Base-by-base conservation (phyloP, 495 filamentous ascomycete species). In the Hapsidospora chrysogenum region DNA sequence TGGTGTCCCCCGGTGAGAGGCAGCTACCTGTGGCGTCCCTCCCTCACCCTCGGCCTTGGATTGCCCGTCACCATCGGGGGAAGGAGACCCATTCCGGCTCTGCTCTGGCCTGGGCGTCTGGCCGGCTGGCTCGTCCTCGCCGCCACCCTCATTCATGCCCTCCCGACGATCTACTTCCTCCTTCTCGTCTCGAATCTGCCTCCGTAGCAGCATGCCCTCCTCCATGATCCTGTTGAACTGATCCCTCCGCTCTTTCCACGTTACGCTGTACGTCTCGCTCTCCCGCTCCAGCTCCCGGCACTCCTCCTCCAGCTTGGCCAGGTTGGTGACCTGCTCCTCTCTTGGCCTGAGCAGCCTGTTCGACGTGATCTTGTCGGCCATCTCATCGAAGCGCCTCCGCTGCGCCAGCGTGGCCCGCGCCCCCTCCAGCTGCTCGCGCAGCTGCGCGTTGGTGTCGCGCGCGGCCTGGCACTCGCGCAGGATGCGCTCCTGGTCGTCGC, bases 151-250 rank as follows among this genome's bases (percentile, higher is more conserved):
- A 41, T 80, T 81, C 47, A 89, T 92, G 19, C 87, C 87, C 51
- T 94, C 70, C 17, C 66, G 58, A 6, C 70, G 52, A 41, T 75
- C 70, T 3, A 69, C 63, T 57, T 94, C 89, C 52, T 96, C 89
- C 54, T 95, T 95, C 63, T 95, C 85, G 54, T 95, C 85, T 28
- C 83, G 72, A 44, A 97, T 96, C 46, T 92, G 58, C 21, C 77
- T 70, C 32, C 85, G 66, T 44, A 96, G 66, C 41, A 82, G 67
- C 74, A 79, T 80, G 3, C 85, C 80, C 61, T 96, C 86, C 26
- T 85, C 84, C 39, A 94, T 80, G 49, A 97, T 89, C 42, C 73
- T 65, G 9, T 77, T 80, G 55, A 96, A 97, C 56, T 93, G 85
- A 46, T 80, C 78, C 27, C 85, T 57, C 22, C 92, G 66, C 51